Base-by-base conservation (phyloP, 805 yeast genomes). In the Yamadazyma paraphyllophila region DNA sequence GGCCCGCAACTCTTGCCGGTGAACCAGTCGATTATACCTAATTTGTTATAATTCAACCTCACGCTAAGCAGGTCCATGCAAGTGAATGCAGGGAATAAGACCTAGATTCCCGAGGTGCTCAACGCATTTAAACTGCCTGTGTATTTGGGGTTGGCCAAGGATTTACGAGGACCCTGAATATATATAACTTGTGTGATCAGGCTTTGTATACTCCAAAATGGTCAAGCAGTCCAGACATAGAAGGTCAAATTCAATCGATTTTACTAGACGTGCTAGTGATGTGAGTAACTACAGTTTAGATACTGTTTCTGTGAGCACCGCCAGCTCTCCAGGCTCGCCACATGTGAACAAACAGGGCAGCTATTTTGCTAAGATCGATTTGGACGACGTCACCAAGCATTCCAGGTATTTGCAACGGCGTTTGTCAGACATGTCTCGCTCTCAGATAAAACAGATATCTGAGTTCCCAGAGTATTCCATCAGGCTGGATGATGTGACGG, bases 341-440 rank as follows among this genome's bases (percentile, higher is more conserved):
- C 14, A 24, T 9, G 15, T 32, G 15, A 8, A 13, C 13, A 32
- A 36, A 20, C 39, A 20, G 16, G 20, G 14, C 14, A 2, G n/a
- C 31, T 14, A 20, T 20, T 20, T 20, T 20, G 6, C 24, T 20
- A 31, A 39, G 31, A 54, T 54, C 7, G 56, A 54, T 26, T 47
- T 54, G 41, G 54, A 54, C 44, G 45, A 48, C n/a, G 43, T 54
- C 3, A 51, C 54, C 7, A 52, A 47, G 39, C 41, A 44, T 11
- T 51, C 48, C 2, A 15, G 33, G n/a, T 43, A 44, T 6, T 47
- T 42, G 31, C 39, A 48, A 29, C 38, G 50, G 25, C 29, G 45
- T 13, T 29, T 44, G 38, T 13, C 39, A 3, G 30, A 24, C 6
- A 6, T 20, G 3, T 20, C 14, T 10, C 31, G 32, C 13, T 39